These are phyloP conservation scores for Phytophthora fragariae DNA, from an alignment of 352 stramenopile species.

Conservation along the genomic window DNA sequence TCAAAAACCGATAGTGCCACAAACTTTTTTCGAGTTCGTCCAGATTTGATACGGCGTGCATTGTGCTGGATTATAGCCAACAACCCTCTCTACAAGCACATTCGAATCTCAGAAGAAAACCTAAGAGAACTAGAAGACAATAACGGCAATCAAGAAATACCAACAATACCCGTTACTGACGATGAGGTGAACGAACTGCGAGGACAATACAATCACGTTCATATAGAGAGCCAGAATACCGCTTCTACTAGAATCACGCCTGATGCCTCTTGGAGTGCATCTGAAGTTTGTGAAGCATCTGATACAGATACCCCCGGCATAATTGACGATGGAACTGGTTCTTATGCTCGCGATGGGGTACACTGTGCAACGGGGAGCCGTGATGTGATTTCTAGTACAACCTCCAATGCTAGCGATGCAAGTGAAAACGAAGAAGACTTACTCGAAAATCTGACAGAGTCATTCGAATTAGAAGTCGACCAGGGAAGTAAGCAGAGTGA, in stretches of 20 bases:
- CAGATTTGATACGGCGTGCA: conserved; percentile 9
- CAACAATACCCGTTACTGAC: conserved; percentile 9
- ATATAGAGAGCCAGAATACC: background rate
- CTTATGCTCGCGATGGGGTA: background rate
- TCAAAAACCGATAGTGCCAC: conserved; percentile 2
- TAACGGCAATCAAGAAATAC: background rate
- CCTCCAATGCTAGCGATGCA: conserved; percentile 4
- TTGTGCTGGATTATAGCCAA: conserved; percentile 15
- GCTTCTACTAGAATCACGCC: background rate
- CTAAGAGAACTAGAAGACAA: background rate
- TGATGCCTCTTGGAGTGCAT: background rate
- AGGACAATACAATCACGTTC: background rate
- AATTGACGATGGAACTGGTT: no score
- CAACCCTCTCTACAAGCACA: conserved; percentile 10
- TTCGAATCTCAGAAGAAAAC: conserved; percentile 21
- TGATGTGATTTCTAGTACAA: background rate
- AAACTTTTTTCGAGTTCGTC: conserved; percentile 11
- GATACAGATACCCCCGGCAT: no score
- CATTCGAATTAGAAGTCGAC: conserved; percentile 13
- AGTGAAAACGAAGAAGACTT: conserved; percentile 2
- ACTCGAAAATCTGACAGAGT: conserved; percentile 13
- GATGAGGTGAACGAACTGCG: conserved; percentile 9
- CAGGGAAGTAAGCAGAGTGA: conserved; percentile 4
- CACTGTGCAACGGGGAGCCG: background rate
- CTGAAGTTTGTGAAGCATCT: background rate